These are phyloP conservation scores for Leersia perrieri DNA, from an alignment of 176 grass and related monocot genomes.

Conservation along the genomic window DNA sequence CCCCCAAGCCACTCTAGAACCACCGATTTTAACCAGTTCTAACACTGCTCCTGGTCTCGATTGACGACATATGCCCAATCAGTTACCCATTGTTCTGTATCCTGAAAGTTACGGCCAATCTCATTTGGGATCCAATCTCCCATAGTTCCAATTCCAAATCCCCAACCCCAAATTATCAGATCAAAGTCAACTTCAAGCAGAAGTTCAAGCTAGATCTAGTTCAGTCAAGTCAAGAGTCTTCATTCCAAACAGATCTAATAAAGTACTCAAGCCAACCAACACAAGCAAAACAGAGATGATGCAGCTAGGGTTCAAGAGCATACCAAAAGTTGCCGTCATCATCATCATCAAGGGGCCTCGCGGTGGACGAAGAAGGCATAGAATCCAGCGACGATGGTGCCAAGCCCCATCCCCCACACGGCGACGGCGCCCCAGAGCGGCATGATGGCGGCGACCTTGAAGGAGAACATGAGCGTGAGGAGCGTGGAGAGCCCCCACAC, in stretches of 20 bases:
- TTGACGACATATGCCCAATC: not conserved
- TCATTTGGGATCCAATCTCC: not conserved
- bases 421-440: conserved; percentile 30
- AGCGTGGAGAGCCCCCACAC: conserved; percentile 48
- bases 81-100: not conserved
- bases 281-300: not conserved
- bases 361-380: conserved; percentile 36
- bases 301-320: not conserved
- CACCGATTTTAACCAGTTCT: not conserved
- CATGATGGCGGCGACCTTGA: conserved; percentile 50
- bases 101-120: not conserved
- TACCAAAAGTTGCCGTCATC: not conserved
- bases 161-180: not conserved
- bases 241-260: not conserved
- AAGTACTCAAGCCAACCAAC: not conserved
- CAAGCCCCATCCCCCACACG: conserved; percentile 26
- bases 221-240: too few relatives aligned
- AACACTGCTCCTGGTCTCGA: not conserved
- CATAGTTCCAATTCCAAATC: not conserved
- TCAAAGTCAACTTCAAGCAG: too few relatives aligned
- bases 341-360: not conserved
- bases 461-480: conserved; percentile 51
- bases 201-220: too few relatives aligned
- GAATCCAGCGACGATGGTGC: conserved; percentile 32
- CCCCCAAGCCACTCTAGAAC: not conserved